Evolutionary conservation across 2,329 filamentous ascomycete species (phyloP).

Genomic region (Sordariomycetes sp.): DNA sequence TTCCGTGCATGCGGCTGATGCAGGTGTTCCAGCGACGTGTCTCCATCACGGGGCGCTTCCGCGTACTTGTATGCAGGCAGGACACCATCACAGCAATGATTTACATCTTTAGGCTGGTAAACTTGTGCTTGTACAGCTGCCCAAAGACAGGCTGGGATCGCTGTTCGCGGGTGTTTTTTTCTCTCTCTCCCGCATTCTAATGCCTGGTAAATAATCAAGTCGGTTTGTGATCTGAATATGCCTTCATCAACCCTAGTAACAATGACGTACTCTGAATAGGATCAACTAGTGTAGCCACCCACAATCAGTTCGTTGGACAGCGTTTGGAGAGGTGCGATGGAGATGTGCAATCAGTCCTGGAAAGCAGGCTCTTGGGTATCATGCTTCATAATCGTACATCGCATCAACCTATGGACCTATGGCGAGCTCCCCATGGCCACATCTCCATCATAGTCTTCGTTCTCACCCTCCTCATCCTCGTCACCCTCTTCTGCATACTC

Average conservation of each 20-base stretch:
- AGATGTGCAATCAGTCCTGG: neutral
- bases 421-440: neutral
- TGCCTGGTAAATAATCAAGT: no score
- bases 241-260: no score
- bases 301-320: neutral
- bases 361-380: neutral
- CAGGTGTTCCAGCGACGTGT: neutral
- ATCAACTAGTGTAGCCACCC: no score
- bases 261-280: no score
- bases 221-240: no score
- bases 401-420: neutral
- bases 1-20: neutral
- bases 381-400: neutral
- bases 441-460: neutral
- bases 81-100: neutral
- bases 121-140: neutral
- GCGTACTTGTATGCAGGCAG: neutral
- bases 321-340: neutral
- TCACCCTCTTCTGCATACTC: constrained; percentile 10
- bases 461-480: neutral
- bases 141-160: neutral
- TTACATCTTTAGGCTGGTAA: neutral
- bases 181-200: no score
- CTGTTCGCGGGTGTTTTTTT: neutral
- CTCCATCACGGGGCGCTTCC: neutral